Conservation (phyloP, 345 rosid genomes). For the Hibiscus tridactylites region DNA sequence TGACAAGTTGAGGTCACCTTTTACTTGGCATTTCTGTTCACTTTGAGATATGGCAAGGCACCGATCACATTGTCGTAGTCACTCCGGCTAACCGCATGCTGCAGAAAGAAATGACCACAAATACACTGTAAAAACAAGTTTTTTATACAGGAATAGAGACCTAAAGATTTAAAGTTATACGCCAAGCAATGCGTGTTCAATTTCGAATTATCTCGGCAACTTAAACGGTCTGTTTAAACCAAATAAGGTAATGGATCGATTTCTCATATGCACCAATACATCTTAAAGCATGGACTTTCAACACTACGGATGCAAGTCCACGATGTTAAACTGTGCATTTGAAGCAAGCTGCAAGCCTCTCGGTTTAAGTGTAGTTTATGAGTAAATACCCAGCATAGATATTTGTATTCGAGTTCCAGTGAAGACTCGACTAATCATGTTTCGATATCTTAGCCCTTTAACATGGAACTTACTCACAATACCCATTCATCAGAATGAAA, state of each 20-base stretch:
- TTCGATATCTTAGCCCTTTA: neutral
- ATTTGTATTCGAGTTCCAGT: neutral
- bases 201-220: neutral
- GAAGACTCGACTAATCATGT: neutral
- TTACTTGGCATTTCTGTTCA: slow-evolving; percentile 64
- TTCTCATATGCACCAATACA: neutral
- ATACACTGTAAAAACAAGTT: neutral
- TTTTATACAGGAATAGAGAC: neutral
- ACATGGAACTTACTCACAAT: neutral
- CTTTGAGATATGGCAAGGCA: slow-evolving; percentile 80
- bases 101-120: slow-evolving; percentile 14
- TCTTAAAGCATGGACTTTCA: neutral
- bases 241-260: neutral
- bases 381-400: neutral
- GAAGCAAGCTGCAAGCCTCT: neutral
- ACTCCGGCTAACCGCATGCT: slow-evolving; percentile 59
- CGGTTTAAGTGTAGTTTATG: neutral
- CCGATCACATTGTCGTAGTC: slow-evolving; percentile 91
- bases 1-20: slow-evolving; percentile 2
- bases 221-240: neutral
- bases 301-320: neutral
- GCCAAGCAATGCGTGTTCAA: neutral
- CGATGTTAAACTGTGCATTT: neutral
- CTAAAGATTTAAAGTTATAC: neutral
- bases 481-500: neutral